Base-by-base conservation (phyloP, 2,329 filamentous ascomycete species). In the Penicillium decumbens region DNA sequence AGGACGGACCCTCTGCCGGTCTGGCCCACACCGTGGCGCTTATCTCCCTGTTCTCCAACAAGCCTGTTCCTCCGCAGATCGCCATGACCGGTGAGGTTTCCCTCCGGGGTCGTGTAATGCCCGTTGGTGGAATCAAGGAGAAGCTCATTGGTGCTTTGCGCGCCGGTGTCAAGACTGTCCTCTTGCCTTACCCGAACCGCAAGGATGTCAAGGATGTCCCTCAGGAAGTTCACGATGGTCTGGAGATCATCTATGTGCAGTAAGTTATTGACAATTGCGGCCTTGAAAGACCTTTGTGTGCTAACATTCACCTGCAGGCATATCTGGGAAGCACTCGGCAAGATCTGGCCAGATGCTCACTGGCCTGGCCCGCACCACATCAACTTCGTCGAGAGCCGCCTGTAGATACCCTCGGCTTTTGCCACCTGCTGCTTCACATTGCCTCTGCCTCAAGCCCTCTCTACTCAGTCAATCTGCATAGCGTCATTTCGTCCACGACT, bases 81-180 rank as follows among this genome's bases (percentile, higher is more conserved):
- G 93, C 93, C 38, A 98, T 98, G 93, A 98, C 93, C 0, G 83
- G 83, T 7, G 83, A 87, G 64, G 74, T 86, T 54, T 89, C 87
- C 49, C 81, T 98, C 24, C 82, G 93, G 37, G 93, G 93, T 20
- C 84, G 90, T 57, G 87, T 98, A 49, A 89, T 93, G 72, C 89
- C 92, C 24, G 93, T 98, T 30, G 93, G 93, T 45, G 93, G 93
- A 15, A 97, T 98, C 75, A 96, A 97, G 74, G 92, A 98, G 81
- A 98, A 98, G 72, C 79, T 97, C 45, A 97, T 98, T 65, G 93
- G 93, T 20, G 93, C 93, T 7, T 77, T 95, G 65, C 81, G 92
- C 47, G 93, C 93, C 1, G 93, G 93, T 25, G 92, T 98, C 54
- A 95, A 95, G 79, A 92, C 89, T 28, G 92, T 98, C 6, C 70